Base-by-base conservation (phyloP, 805 yeast genomes). In the Ogataea dorogensis region DNA sequence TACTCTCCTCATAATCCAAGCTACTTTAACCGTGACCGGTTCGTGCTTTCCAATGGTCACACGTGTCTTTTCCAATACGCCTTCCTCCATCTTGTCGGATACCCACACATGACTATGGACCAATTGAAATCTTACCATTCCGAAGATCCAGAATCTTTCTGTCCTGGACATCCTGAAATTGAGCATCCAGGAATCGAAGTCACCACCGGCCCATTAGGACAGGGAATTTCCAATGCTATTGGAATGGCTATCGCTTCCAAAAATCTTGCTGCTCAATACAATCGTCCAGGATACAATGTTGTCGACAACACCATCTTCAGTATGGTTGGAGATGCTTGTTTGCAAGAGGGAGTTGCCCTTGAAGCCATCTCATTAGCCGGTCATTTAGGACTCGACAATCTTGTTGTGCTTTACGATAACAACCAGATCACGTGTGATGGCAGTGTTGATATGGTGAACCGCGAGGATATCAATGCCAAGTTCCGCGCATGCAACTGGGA, bases 151-250 rank as follows among this genome's bases (percentile, higher is more conserved):
- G 74, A 75, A 59, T 88, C 98, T 42, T 81, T 77, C 68, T 85
- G 96, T 46, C 98, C 98, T 31, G 98, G 98, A 50, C 98, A 91
- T 70, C 98, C 98, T 37, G 98, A 91, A 71, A 76, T 71, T 45
- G 94, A 86, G 60, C 76, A 85, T 44, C 88, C 93, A 33, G 98
- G 97, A 61, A 80, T 88, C 43, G 98, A 91, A 63, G 95, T 89
- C 56, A 88, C 98, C 63, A 91, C 98, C 43, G 98, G 98, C 64
- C 98, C 98, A 38, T 78, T 91, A 58, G 98, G 98, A 61, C 98
- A 91, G 72, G 98, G 98, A 79, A 77, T 91, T 52, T 73, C 83
- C 54, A 89, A 87, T 64, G 96, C 96, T 35, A 94, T 91, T 53
- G 98, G 98, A 69, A 63, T 91, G 50, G 97, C 98, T 37, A 76